These are phyloP conservation scores for Boletus insuetus DNA, from an alignment of 768 basidiomycete species.

Conservation along the genomic window DNA sequence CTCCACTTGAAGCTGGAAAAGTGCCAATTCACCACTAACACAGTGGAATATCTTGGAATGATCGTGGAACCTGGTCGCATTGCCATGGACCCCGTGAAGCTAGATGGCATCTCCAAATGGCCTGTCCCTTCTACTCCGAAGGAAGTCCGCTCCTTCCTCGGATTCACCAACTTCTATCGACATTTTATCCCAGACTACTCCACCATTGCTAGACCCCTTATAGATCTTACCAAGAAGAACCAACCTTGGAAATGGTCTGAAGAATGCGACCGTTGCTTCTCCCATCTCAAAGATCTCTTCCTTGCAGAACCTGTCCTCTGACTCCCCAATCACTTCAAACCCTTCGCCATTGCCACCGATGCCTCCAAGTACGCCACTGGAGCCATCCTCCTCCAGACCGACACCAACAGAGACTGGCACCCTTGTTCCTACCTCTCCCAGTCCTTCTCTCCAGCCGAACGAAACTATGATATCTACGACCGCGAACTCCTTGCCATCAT, in stretches of 20 bases:
- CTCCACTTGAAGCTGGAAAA: neutral
- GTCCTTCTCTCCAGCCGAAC: neutral
- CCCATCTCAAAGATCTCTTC: neutral
- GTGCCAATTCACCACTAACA: neutral
- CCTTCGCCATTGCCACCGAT: neutral
- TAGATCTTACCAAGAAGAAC: too few species aligned
- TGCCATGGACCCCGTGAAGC: neutral
- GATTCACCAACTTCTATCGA: neutral
- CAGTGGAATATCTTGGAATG: neutral
- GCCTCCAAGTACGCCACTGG: neutral
- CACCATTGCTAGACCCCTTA: neutral
- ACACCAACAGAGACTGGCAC: neutral
- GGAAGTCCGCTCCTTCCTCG: neutral
- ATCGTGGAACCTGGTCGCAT: neutral
- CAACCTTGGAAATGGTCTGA: too few species aligned
- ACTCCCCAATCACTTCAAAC: neutral
- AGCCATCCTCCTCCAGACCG: neutral
- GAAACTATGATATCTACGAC: neutral
- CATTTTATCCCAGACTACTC: neutral
- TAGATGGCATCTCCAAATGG: neutral
- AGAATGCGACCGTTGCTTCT: neutral
- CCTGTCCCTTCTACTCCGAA: neutral
- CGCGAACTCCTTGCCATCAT: neutral
- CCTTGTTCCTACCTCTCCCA: neutral
- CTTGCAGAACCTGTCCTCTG: neutral